Conservation (phyloP, 2,329 filamentous ascomycete genomes). For the Aspergillus aculeatinus region DNA sequence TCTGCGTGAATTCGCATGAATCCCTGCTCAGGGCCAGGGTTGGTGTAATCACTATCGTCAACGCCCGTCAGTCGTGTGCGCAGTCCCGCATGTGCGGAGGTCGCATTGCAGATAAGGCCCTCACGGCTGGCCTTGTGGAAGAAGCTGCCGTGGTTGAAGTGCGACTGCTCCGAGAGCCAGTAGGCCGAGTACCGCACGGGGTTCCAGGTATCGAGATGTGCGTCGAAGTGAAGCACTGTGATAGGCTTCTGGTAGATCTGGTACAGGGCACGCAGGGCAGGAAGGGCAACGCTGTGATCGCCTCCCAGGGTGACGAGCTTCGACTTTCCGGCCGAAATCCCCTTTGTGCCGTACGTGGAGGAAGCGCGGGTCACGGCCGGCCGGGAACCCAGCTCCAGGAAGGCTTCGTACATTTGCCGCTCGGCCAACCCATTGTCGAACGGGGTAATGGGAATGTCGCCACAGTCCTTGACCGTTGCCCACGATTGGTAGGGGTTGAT, state of each 20-base stretch:
- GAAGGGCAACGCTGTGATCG: slow-evolving; percentile 70
- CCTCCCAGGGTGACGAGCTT: slow-evolving; percentile 70
- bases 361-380: slow-evolving; percentile 34
- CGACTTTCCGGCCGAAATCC: slow-evolving; percentile 39
- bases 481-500: slow-evolving; percentile 82
- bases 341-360: slow-evolving; percentile 28
- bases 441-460: slow-evolving; percentile 83
- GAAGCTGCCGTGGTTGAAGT: slow-evolving; percentile 87
- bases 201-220: slow-evolving; percentile 83
- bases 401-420: slow-evolving; percentile 79
- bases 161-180: slow-evolving; percentile 68
- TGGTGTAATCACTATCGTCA: slow-evolving; percentile 67
- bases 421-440: slow-evolving; percentile 82
- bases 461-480: slow-evolving; percentile 81
- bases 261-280: slow-evolving; percentile 66
- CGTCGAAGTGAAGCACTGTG: slow-evolving; percentile 73
- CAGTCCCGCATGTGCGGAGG: slow-evolving; percentile 78
- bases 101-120: slow-evolving; percentile 71
- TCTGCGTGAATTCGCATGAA: slow-evolving; percentile 80
- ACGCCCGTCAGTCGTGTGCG: slow-evolving; percentile 70
- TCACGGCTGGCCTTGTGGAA: slow-evolving; percentile 86
- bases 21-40: slow-evolving; percentile 69
- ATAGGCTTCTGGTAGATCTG: slow-evolving; percentile 62
- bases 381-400: slow-evolving; percentile 63
- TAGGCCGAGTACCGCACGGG: slow-evolving; percentile 72